Conservation (phyloP, 2,329 filamentous ascomycete genomes). For the Colletotrichum tamarilloi region DNA sequence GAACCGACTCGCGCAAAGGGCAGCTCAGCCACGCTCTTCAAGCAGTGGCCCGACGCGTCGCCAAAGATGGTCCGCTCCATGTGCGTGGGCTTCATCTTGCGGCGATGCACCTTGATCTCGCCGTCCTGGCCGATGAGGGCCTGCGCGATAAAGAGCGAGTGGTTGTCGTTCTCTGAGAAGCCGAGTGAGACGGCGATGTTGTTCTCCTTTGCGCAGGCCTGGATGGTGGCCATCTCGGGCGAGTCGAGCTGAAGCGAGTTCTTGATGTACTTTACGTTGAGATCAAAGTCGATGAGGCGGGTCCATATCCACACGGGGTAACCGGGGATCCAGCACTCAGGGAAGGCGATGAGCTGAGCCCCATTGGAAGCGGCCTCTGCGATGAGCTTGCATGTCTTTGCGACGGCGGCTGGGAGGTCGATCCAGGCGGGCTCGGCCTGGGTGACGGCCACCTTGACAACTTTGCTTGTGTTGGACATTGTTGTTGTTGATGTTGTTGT, state of each 20-base stretch:
- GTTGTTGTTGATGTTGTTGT: not conserved
- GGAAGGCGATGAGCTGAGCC: constrained; percentile 65
- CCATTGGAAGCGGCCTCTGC: constrained; percentile 63
- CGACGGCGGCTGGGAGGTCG: constrained; percentile 63
- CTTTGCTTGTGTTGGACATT: not conserved
- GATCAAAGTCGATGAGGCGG: constrained; percentile 43
- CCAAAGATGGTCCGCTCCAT: constrained; percentile 60
- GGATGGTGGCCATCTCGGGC: constrained; percentile 55
- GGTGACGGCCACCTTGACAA: constrained; percentile 57
- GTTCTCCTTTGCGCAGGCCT: constrained; percentile 52
- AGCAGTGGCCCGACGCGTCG: constrained; percentile 26
- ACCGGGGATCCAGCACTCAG: constrained; percentile 65
- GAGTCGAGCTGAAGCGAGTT: constrained; percentile 55
- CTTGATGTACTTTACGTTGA: constrained; percentile 47
- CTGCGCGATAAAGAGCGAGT: constrained; percentile 59
- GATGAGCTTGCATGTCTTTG: constrained; percentile 69
- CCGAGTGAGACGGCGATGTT: constrained; percentile 59
- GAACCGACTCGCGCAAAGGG: constrained; percentile 63
- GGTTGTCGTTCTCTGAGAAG: constrained; percentile 59
- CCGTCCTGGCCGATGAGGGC: constrained; percentile 55
- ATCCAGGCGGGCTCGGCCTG: constrained; percentile 72
- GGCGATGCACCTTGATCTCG: constrained; percentile 50
- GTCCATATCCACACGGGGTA: constrained; percentile 60
- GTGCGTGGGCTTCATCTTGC: constrained; percentile 65
- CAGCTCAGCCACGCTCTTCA: constrained; percentile 59